These are phyloP conservation scores for Ambrosia artemisiifolia DNA, from an alignment of 129 eudicot species.

Conservation along the genomic window DNA sequence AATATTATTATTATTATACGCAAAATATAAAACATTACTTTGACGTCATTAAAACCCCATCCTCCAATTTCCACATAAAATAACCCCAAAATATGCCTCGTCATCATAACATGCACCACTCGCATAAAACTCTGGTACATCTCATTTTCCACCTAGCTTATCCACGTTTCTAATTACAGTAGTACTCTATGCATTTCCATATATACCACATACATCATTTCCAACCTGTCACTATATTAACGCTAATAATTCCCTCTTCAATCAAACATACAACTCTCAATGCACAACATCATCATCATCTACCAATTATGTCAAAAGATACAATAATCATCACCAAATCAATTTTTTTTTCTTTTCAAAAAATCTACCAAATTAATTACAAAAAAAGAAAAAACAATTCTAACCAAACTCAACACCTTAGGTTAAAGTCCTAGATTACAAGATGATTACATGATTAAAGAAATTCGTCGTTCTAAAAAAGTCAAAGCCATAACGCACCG, in stretches of 20 bases:
- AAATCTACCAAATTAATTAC: neutral
- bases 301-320: too few species aligned
- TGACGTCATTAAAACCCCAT: neutral
- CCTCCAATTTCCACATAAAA: neutral
- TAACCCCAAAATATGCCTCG: neutral
- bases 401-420: too few species aligned
- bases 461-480: neutral
- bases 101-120: neutral
- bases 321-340: too few species aligned
- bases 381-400: too few species aligned
- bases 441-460: too few species aligned
- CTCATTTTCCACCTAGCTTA: neutral
- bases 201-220: neutral
- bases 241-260: neutral
- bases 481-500: slow-evolving; percentile 79
- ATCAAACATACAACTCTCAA: neutral
- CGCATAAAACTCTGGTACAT: neutral
- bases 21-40: too few species aligned
- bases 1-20: too few species aligned
- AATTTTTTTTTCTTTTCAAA: too few species aligned
- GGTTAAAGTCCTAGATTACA: too few species aligned
- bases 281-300: neutral
- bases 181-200: too few species aligned
- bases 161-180: neutral
- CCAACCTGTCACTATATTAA: neutral